Conservation (phyloP, 768 basidiomycete genomes). For the Terana coerulea region DNA sequence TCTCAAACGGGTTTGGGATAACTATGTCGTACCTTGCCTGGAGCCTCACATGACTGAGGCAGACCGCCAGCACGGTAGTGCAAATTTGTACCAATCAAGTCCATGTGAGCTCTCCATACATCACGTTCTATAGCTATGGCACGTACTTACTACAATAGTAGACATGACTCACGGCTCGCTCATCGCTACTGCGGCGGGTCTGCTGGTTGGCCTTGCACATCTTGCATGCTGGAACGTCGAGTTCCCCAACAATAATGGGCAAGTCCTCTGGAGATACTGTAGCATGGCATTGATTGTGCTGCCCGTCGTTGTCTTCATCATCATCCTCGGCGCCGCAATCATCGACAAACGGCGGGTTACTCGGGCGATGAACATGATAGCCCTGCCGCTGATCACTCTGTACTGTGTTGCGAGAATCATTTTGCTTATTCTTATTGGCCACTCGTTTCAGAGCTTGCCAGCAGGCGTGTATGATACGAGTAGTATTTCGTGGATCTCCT, state of each 20-base stretch:
- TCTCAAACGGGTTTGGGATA: background rate
- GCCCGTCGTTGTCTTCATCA: conserved; percentile 9
- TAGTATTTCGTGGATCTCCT: conserved; percentile 4
- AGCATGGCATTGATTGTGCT: conserved; percentile 8
- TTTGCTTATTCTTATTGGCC: conserved; percentile 13
- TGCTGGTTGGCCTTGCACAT: conserved; percentile 15
- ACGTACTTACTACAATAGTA: background rate
- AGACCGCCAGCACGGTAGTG: conserved; percentile 14
- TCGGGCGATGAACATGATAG: conserved; percentile 13
- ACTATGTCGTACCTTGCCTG: background rate
- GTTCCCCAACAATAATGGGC: conserved; percentile 16
- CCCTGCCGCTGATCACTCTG: conserved; percentile 11
- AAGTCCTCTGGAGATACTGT: conserved; percentile 14
- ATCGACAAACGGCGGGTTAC: conserved; percentile 15
- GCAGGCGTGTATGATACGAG: conserved; percentile 7
- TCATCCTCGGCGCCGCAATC: conserved; percentile 15
- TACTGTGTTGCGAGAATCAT: conserved; percentile 14
- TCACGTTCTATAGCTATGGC: too few relatives aligned
- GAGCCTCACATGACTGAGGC: conserved; percentile 10
- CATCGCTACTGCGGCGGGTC: conserved; percentile 9
- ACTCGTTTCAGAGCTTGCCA: conserved; percentile 16
- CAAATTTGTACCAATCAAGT: conserved; percentile 10
- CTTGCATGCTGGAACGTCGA: conserved; percentile 16
- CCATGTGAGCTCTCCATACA: conserved; percentile 10
- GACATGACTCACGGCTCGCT: conserved; percentile 16